A percentile compares a stretch with the other conserved stretches of the same genome.
phyloP scores from a whole-genome alignment of 306 rosid genomes.

The Arachis stenosperma region DNA sequence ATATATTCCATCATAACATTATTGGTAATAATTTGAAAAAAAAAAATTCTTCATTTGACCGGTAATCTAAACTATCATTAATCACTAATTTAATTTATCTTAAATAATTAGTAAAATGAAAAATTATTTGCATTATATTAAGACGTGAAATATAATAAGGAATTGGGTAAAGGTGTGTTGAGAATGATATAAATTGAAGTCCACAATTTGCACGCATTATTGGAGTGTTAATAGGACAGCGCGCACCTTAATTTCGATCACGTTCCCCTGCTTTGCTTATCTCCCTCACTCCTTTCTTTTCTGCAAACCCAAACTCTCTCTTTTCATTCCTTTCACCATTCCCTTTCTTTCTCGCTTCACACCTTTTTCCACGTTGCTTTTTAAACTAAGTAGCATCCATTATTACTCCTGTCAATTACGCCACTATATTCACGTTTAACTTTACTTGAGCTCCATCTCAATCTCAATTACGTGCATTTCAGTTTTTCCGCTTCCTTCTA shows the following conservation, averaged over 20 bases:
- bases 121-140: too few species aligned
- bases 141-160: too few species aligned
- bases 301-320: neutral
- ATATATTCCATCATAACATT: too few species aligned
- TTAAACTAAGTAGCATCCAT: neutral
- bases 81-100: too few species aligned
- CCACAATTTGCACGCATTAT: neutral
- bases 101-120: too few species aligned
- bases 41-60: too few species aligned
- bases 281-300: neutral
- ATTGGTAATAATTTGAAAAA: too few species aligned
- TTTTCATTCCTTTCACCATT: slow-evolving; percentile 26
- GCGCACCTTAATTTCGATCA: slow-evolving; percentile 37
- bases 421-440: neutral
- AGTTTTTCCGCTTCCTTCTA: slow-evolving; percentile 8
- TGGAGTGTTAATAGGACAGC: slow-evolving; percentile 31
- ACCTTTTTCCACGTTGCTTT: neutral
- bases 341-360: slow-evolving; percentile 7
- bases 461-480: slow-evolving; percentile 35
- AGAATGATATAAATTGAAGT: too few species aligned
- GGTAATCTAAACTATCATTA: too few species aligned
- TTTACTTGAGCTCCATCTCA: neutral
- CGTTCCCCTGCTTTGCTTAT: neutral
- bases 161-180: too few species aligned
- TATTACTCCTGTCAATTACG: neutral